Evolutionary conservation across 768 basidiomycete species (phyloP).

Genomic region (Pleurotus citrinopileatus): DNA sequence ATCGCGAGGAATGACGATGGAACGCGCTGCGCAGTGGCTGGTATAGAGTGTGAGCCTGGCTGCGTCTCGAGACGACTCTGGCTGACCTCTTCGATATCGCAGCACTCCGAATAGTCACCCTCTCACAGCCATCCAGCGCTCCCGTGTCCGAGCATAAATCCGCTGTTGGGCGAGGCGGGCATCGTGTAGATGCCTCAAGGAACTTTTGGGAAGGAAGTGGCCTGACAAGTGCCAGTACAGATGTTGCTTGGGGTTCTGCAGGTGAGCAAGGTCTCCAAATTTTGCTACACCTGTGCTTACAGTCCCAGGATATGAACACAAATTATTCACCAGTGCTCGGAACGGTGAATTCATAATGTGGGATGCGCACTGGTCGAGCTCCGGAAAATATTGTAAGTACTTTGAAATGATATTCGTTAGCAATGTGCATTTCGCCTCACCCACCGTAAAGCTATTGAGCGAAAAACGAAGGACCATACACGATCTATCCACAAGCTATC

Average conservation of each 20-base stretch:
- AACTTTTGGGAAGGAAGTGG: conserved; percentile 80
- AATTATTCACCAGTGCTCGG: conserved; percentile 75
- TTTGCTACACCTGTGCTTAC: neutral
- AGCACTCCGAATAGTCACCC: conserved; percentile 61
- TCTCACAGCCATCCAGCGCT: conserved; percentile 45
- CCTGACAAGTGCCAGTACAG: conserved; percentile 74
- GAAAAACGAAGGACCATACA: conserved; percentile 63
- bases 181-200: conserved; percentile 67
- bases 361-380: conserved; percentile 68
- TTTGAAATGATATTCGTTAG: conserved; percentile 2
- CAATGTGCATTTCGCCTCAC: neutral
- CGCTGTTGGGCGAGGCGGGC: conserved; percentile 54
- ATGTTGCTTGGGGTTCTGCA: conserved; percentile 78
- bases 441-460: conserved; percentile 32
- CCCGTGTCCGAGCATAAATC: conserved; percentile 46
- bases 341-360: conserved; percentile 85
- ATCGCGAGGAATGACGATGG: conserved; percentile 71
- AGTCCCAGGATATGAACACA: conserved; percentile 62
- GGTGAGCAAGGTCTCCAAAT: conserved; percentile 32
- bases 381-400: conserved; percentile 65
- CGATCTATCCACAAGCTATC: conserved; percentile 71
- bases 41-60: conserved; percentile 64
- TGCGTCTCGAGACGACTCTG: neutral
- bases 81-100: conserved; percentile 10
- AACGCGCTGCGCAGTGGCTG: conserved; percentile 64